Conservation (phyloP, 148 eudicot genomes). For the Tetragonia tetragonoides region DNA sequence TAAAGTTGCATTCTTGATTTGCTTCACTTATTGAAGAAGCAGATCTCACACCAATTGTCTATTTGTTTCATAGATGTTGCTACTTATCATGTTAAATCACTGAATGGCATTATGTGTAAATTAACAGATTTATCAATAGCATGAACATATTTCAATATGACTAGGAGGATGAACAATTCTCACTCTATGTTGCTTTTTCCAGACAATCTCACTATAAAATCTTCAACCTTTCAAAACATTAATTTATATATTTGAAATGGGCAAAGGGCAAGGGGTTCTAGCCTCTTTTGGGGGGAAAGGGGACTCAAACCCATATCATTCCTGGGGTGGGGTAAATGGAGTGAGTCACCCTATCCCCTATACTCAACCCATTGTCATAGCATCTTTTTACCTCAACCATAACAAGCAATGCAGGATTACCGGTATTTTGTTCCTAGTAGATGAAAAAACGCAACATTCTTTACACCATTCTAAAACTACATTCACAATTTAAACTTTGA, state of each 20-base stretch:
- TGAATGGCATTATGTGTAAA: background rate
- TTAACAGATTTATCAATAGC: too few relatives aligned
- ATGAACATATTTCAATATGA: background rate
- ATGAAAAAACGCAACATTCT: background rate
- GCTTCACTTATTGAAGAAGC: background rate
- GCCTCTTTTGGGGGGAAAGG: too few relatives aligned
- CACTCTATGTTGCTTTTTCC: background rate
- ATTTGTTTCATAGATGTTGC: background rate
- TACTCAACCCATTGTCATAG: too few relatives aligned
- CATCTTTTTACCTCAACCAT: background rate
- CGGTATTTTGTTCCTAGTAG: background rate
- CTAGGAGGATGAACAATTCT: background rate
- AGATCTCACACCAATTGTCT: background rate
- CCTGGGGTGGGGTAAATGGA: too few relatives aligned
- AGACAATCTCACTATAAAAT: background rate
- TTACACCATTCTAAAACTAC: background rate
- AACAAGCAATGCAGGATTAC: background rate
- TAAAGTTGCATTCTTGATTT: background rate
- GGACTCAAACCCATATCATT: too few relatives aligned
- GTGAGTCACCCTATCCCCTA: too few relatives aligned
- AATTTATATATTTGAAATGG: too few relatives aligned
- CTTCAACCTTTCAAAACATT: background rate
- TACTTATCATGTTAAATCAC: background rate
- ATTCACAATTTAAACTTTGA: background rate
- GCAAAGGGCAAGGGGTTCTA: too few relatives aligned